Evolutionary conservation across 1,284 basidiomycete genomes (phyloP).

Genomic region (Apiotrichum gracile): DNA sequence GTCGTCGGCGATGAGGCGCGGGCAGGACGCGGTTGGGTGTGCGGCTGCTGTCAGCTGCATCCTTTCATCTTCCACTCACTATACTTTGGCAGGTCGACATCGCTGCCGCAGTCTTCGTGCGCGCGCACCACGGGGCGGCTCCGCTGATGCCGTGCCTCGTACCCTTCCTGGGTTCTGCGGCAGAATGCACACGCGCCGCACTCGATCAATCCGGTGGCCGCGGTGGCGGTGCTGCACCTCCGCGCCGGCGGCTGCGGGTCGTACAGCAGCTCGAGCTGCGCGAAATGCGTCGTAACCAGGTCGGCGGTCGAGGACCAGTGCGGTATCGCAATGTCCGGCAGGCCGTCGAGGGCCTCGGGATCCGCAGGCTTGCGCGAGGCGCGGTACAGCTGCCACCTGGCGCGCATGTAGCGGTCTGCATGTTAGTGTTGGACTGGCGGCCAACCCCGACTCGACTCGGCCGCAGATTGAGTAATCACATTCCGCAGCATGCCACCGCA

Average conservation of each 20-base stretch:
- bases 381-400: neutral
- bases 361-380: neutral
- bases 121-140: neutral
- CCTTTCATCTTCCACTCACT: neutral
- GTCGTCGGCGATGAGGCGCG: neutral
- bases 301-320: neutral
- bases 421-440: neutral
- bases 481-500: too few species aligned
- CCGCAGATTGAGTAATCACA: too few species aligned
- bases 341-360: neutral
- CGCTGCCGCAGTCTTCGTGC: neutral
- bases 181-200: neutral
- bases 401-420: neutral
- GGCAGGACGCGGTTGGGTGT: neutral
- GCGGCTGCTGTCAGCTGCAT: neutral
- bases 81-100: neutral
- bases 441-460: too few species aligned
- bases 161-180: neutral
- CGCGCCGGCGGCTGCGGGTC: neutral
- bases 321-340: neutral
- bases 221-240: neutral
- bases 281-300: neutral
- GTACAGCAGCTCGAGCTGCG: neutral
- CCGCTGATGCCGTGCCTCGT: neutral
- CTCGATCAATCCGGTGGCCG: too few species aligned